Evolutionary conservation across 176 grass and related monocot genomes (phyloP).

Genomic region (Hyparrhenia diplandra): DNA sequence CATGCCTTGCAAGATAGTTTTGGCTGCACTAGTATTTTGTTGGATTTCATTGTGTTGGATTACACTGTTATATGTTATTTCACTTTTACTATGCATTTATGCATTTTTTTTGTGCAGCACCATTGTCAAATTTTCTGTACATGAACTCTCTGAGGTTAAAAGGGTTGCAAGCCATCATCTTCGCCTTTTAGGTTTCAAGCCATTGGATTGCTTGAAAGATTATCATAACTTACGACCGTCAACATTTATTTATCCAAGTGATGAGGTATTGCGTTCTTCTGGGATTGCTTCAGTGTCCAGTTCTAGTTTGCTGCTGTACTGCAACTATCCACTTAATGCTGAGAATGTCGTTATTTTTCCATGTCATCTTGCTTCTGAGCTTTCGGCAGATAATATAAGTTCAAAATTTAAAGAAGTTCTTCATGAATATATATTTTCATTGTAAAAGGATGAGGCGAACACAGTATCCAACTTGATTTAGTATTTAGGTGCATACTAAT

Average conservation of each 20-base stretch:
- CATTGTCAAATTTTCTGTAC: slow-evolving; percentile 64
- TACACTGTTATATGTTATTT: slow-evolving; percentile 13
- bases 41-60: background rate
- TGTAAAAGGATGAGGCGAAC: background rate
- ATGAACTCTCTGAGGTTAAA: slow-evolving; percentile 43
- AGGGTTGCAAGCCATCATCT: too few relatives aligned
- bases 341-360: slow-evolving; percentile 6
- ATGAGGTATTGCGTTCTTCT: slow-evolving; percentile 62
- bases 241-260: slow-evolving; percentile 85
- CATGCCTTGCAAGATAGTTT: too few relatives aligned
- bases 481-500: slow-evolving; percentile 14
- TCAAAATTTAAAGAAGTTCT: background rate
- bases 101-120: slow-evolving; percentile 47
- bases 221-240: slow-evolving; percentile 91
- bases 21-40: background rate
- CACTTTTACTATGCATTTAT: background rate
- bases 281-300: background rate
- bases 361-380: background rate
- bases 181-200: slow-evolving; percentile 86
- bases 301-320: background rate
- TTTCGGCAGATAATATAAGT: slow-evolving; percentile 14
- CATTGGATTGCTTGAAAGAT: slow-evolving; percentile 89
- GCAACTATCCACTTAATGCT: background rate
- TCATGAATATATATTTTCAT: background rate
- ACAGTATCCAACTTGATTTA: background rate